A percentile compares a stretch with the other conserved stretches of the same genome.
Conservation (phyloP, 495 filamentous ascomycete genomes). For the Aspergillus biplanus region DNA sequence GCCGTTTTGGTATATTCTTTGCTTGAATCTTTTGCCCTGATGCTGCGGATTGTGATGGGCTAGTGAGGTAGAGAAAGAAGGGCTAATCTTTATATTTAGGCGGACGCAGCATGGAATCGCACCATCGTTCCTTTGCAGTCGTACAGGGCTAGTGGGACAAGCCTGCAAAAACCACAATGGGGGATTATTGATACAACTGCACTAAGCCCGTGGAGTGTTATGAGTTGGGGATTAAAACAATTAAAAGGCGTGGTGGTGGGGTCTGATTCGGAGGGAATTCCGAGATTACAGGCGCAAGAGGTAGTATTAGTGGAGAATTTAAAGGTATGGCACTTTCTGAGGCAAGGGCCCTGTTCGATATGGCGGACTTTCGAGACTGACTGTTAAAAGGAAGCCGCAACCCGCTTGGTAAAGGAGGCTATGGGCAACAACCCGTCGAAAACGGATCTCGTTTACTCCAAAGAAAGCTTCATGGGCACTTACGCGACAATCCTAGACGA, state of each 20-base stretch:
- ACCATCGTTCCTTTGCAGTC: slow-evolving; percentile 68
- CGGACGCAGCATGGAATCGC: slow-evolving; percentile 69
- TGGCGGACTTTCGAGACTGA: neutral
- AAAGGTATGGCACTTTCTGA: slow-evolving; percentile 38
- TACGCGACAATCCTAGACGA: slow-evolving; percentile 58
- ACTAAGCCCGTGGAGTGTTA: slow-evolving; percentile 60
- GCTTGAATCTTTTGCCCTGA: neutral
- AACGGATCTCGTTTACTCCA: slow-evolving; percentile 70
- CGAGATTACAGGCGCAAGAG: slow-evolving; percentile 40
- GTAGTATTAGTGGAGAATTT: slow-evolving; percentile 59
- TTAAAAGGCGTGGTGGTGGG: slow-evolving; percentile 63
- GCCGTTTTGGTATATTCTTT: slow-evolving; percentile 65
- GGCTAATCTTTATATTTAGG: slow-evolving; percentile 32
- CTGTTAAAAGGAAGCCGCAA: slow-evolving; percentile 46
- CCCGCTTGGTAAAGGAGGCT: slow-evolving; percentile 49
- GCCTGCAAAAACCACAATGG: slow-evolving; percentile 55
- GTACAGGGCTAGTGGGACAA: slow-evolving; percentile 63
- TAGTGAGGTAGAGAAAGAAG: neutral
- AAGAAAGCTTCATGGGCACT: slow-evolving; percentile 61
- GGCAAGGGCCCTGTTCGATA: no score
- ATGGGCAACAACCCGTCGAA: slow-evolving; percentile 40
- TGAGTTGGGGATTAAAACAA: slow-evolving; percentile 77
- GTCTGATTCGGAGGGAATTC: slow-evolving; percentile 34
- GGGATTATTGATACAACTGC: slow-evolving; percentile 54
- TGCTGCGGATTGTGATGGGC: neutral